These are phyloP conservation scores for Neocucurbitaria cava DNA, from an alignment of 2,329 filamentous ascomycete species.

Conservation along the genomic window DNA sequence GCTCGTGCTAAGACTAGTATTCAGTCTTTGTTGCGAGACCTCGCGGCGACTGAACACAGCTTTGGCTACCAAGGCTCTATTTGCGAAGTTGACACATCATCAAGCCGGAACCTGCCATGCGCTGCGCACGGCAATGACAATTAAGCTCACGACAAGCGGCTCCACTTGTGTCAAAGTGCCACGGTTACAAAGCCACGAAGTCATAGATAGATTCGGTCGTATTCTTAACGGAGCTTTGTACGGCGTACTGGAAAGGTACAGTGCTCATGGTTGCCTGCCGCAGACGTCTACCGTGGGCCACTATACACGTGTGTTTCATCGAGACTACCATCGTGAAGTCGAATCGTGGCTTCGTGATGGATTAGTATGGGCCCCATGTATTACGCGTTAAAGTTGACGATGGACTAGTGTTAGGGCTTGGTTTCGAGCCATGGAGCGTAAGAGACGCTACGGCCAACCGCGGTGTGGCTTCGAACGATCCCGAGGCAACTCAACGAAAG, in stretches of 20 bases:
- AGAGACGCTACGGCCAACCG: slow-evolving; percentile 6
- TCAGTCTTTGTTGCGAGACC: neutral
- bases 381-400: slow-evolving; percentile 8
- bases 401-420: slow-evolving; percentile 1
- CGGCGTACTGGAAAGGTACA: slow-evolving; percentile 3
- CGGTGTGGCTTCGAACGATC: slow-evolving; percentile 10
- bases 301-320: slow-evolving; percentile 9
- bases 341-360: neutral
- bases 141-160: slow-evolving; percentile 6
- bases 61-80: neutral
- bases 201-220: slow-evolving; percentile 14
- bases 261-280: slow-evolving; percentile 12
- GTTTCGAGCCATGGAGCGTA: neutral
- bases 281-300: slow-evolving; percentile 1
- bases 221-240: slow-evolving; percentile 10
- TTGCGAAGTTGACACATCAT: neutral
- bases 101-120: neutral
- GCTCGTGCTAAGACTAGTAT: neutral
- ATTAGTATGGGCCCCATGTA: slow-evolving; percentile 1
- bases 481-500: slow-evolving; percentile 10
- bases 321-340: neutral
- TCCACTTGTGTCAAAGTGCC: slow-evolving; percentile 5
- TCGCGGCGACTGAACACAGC: neutral
- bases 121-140: neutral
- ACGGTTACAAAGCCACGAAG: slow-evolving; percentile 6